Base-by-base conservation (phyloP, 2,329 filamentous ascomycete species). In the Diplocarpon rosae region DNA sequence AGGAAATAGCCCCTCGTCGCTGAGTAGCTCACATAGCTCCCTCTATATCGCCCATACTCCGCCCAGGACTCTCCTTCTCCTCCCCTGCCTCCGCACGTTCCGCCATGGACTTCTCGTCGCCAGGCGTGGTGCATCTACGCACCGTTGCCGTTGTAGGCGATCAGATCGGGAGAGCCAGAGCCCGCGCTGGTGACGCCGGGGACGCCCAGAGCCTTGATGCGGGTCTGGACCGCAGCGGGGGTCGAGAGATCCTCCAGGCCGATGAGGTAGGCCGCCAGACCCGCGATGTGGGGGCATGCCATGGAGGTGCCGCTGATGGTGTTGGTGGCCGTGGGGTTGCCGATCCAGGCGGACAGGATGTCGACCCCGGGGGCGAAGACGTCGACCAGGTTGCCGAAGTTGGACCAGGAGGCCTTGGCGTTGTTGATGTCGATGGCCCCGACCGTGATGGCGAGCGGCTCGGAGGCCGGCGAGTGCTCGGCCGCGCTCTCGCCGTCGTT, bases 221-320 rank as follows among this genome's bases (percentile, higher is more conserved):
- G 68, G 16, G 33, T 37, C 15, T 48, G 43, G 59, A 79, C 68
- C 10, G 64, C 69, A 42, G 65, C 59, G 0, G 73, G 69, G n/a
- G 63, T 65, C 7, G 47, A 36, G 17, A 66, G 59, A 1, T 64
- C 64, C 46, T 72, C 65, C 11, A 72, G 61, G n/a, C 63, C 63
- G 48, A 72, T 56, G 27, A 80, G 59, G 57, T 80, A 80, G n/a
- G 73, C 66, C 10, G 70, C 74, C n/a, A 82, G 59, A 11, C 78
- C 78, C 17, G 73, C 66, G 42, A 82, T 66, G 56, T 80, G 76
- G 0, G 78, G 77, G 42, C 37, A 45, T 2, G 42, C 73, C 76
- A 80, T 80, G 30, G 70, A 76, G 5, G 78, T 82, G 29, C 78
- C 78, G 12, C 67, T 71, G 54, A 77, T 66, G 13, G 59, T 69